Conservation (phyloP, 2,329 filamentous ascomycete genomes). For the Penicillium nordicum region DNA sequence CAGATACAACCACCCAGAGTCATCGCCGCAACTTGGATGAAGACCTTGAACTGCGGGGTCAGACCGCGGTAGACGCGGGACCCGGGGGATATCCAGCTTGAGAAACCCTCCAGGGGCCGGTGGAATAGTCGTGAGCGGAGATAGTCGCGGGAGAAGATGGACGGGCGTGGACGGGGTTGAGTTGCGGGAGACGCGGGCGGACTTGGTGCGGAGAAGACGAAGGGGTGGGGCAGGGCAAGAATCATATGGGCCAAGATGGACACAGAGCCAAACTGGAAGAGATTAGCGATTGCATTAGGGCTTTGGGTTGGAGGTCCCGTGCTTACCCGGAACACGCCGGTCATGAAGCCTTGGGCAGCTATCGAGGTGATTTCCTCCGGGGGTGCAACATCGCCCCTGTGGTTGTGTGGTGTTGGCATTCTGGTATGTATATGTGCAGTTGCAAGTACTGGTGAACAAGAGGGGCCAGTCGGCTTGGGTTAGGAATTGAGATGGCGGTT, state of each 20-base stretch:
- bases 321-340: conserved; percentile 43
- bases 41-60: conserved; percentile 50
- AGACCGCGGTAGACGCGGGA: conserved; percentile 46
- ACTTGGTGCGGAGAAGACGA: conserved; percentile 36
- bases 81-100: conserved; percentile 44
- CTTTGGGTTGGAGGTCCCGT: not conserved
- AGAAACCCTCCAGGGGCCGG: conserved; percentile 48
- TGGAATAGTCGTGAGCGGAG: conserved; percentile 35
- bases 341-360: conserved; percentile 43
- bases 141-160: conserved; percentile 30
- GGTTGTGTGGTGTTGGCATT: conserved; percentile 44
- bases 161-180: conserved; percentile 21
- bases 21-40: conserved; percentile 48
- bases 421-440: conserved; percentile 3
- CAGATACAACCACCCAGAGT: conserved; percentile 49
- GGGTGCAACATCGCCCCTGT: conserved; percentile 40
- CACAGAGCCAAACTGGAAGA: conserved; percentile 42
- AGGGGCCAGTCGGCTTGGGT: not conserved
- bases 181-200: conserved; percentile 23
- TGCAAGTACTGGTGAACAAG: not conserved
- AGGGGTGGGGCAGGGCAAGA: conserved; percentile 42
- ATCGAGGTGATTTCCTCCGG: conserved; percentile 42
- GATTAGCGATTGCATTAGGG: conserved; percentile 1
- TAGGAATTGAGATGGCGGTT: not conserved
- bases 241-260: conserved; percentile 48